Evolutionary conservation across 2,329 filamentous ascomycete species (phyloP).

Genomic region (Fusarium nelsonii): DNA sequence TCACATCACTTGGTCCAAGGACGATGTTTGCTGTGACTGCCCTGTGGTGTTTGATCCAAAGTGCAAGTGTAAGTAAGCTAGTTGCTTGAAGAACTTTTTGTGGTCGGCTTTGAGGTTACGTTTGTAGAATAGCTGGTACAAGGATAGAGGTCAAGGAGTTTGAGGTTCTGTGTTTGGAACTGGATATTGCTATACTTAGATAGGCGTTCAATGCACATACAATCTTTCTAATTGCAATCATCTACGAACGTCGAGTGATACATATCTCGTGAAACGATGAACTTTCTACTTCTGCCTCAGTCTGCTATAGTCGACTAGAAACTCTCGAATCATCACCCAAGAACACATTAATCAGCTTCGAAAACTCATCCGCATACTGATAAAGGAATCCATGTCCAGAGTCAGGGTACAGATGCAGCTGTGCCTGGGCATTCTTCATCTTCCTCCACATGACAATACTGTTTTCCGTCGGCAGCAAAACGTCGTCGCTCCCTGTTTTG

Average conservation of each 20-base stretch:
- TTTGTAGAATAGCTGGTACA: not conserved
- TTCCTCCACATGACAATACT: constrained; percentile 56
- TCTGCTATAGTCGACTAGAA: constrained; percentile 34
- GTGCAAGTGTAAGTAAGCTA: constrained; percentile 32
- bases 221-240: not conserved
- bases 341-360: constrained; percentile 52
- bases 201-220: constrained; percentile 3
- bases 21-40: constrained; percentile 38
- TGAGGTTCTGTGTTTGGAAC: not conserved
- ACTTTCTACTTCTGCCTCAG: too few species aligned
- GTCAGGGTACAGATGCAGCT: constrained; percentile 53
- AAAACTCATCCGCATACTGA: constrained; percentile 52
- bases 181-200: not conserved
- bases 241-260: not conserved
- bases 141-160: constrained; percentile 22
- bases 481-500: constrained; percentile 50
- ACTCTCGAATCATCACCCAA: constrained; percentile 37
- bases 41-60: constrained; percentile 34
- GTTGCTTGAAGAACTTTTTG: too few species aligned
- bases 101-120: not conserved
- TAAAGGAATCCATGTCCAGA: constrained; percentile 55
- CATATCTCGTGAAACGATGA: not conserved
- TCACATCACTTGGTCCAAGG: constrained; percentile 38
- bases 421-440: constrained; percentile 49
- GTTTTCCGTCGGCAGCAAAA: constrained; percentile 54